Conservation (phyloP, 352 stramenopile species). For the Blastocystis sp. region DNA sequence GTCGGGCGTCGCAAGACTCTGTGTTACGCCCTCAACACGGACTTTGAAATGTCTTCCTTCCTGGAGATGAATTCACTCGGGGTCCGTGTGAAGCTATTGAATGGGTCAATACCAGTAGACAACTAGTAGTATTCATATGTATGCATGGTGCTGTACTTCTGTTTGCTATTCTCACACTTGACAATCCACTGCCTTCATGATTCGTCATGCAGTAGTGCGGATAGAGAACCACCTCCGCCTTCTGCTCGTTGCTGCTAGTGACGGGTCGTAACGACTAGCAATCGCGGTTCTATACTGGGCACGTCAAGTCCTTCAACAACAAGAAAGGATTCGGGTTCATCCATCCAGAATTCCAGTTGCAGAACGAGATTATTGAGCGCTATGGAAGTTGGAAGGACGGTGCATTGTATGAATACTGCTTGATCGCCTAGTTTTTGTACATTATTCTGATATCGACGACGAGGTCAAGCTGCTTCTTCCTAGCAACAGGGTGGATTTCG, state of each 20-base stretch:
- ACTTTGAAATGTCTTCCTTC: background rate
- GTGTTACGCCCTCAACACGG: background rate
- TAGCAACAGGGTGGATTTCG: constrained; percentile 58
- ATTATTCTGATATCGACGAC: constrained; percentile 68
- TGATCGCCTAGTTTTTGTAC: constrained; percentile 43
- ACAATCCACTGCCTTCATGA: background rate
- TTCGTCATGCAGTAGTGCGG: constrained; percentile 26
- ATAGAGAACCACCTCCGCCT: background rate
- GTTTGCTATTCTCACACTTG: constrained; percentile 11
- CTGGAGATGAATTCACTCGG: background rate
- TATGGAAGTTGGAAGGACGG: constrained; percentile 68
- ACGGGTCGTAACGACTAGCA: background rate
- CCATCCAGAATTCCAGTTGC: constrained; percentile 48
- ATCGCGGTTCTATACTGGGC: constrained; percentile 13
- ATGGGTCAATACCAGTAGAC: constrained; percentile 28
- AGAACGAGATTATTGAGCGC: constrained; percentile 60
- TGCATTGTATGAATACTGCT: background rate
- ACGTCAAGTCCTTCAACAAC: constrained; percentile 68
- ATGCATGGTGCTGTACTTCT: background rate
- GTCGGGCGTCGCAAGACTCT: background rate
- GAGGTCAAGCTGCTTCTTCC: constrained; percentile 43
- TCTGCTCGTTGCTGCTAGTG: background rate
- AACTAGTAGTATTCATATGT: background rate
- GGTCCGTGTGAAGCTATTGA: background rate
- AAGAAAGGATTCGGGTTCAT: constrained; percentile 68